Evolutionary conservation across 2,329 filamentous ascomycete species (phyloP).

Genomic region (Juglanconis juglandina): DNA sequence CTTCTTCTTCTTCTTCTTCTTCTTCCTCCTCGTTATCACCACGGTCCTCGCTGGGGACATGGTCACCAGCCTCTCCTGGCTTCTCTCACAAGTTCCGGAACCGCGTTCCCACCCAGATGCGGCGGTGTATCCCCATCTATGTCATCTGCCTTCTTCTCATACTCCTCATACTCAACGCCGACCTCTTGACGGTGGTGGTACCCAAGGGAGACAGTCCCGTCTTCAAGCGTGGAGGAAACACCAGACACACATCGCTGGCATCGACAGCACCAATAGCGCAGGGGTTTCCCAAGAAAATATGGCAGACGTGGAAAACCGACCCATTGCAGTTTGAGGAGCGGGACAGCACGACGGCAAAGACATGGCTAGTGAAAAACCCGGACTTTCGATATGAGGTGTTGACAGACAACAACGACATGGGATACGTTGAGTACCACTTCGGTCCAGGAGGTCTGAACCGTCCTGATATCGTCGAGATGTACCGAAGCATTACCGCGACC

Average conservation of each 20-base stretch:
- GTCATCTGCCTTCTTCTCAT: slow-evolving; percentile 41
- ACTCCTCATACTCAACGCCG: slow-evolving; percentile 44
- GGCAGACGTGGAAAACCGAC: slow-evolving; percentile 74
- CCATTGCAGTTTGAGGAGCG: slow-evolving; percentile 63
- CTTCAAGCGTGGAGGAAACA: slow-evolving; percentile 22
- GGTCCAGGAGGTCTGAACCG: slow-evolving; percentile 63
- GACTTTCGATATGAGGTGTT: slow-evolving; percentile 65
- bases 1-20: too few relatives aligned
- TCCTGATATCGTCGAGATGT: slow-evolving; percentile 62
- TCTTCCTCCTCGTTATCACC: slow-evolving; percentile 7
- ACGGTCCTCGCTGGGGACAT: slow-evolving; percentile 21
- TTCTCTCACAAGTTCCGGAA: slow-evolving; percentile 27
- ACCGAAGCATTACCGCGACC: slow-evolving; percentile 55
- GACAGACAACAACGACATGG: slow-evolving; percentile 64
- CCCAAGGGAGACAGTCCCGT: slow-evolving; percentile 19
- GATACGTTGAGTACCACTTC: slow-evolving; percentile 67
- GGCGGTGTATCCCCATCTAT: slow-evolving; percentile 45
- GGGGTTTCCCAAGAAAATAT: slow-evolving; percentile 64
- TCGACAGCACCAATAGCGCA: slow-evolving; percentile 7
- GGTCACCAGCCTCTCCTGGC: slow-evolving; percentile 22
- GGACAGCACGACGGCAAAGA: slow-evolving; percentile 57
- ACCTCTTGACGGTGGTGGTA: slow-evolving; percentile 28
- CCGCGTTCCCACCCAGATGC: slow-evolving; percentile 32
- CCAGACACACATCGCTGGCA: slow-evolving; percentile 13
- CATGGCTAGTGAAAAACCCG: slow-evolving; percentile 66